A percentile compares a stretch with the other conserved stretches of the same genome.
Conservation (phyloP, 148 eudicot species). For the Dysphania ambrosioides region DNA sequence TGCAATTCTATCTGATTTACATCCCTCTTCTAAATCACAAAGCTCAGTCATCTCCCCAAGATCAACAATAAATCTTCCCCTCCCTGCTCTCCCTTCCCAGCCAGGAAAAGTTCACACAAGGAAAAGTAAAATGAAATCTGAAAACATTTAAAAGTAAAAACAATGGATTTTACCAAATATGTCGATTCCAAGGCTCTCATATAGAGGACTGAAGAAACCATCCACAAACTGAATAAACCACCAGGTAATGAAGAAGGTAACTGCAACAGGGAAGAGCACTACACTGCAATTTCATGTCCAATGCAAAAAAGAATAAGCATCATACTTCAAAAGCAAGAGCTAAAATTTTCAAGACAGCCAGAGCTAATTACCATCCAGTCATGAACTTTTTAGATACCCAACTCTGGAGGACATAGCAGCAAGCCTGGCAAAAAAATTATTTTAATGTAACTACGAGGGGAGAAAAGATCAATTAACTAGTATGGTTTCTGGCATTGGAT, state of each 20-base stretch:
- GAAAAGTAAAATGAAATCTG: neutral
- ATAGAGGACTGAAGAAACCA: conserved; percentile 74
- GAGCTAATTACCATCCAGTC: conserved; percentile 60
- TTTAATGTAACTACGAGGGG: neutral
- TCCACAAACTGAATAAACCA: conserved; percentile 75
- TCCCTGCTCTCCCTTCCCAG: neutral
- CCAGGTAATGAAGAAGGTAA: conserved; percentile 65
- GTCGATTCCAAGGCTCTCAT: conserved; percentile 55
- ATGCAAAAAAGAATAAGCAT: conserved; percentile 19
- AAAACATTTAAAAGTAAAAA: neutral
- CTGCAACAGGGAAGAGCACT: conserved; percentile 71
- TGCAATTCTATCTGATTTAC: too few species aligned
- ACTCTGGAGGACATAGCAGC: conserved; percentile 64
- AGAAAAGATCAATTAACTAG: neutral
- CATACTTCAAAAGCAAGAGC: conserved; percentile 1
- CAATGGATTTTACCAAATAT: conserved; percentile 42
- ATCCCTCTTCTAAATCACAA: too few species aligned
- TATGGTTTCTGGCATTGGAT: neutral
- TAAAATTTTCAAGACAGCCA: conserved; percentile 13
- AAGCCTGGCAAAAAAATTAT: conserved; percentile 39
- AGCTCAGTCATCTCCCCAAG: neutral
- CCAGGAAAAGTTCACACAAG: neutral
- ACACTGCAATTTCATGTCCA: conserved; percentile 42
- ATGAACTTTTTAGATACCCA: conserved; percentile 71
- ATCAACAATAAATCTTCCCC: neutral